Conservation (phyloP, 1,284 basidiomycete species). For the Papiliotrema fonsecae region DNA sequence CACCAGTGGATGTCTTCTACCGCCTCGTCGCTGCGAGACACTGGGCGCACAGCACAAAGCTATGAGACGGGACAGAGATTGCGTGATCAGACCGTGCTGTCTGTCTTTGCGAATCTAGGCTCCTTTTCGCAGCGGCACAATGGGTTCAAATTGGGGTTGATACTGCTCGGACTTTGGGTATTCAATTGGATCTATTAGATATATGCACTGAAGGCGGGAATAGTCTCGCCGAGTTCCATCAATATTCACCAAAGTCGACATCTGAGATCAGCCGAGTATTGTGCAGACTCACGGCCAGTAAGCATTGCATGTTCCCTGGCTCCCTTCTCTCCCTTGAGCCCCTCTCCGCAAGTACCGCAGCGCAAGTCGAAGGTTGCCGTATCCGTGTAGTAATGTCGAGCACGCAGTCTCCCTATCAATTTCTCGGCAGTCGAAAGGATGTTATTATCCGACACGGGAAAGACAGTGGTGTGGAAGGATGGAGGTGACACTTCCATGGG, state of each 20-base stretch:
- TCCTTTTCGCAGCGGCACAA: slow-evolving; percentile 36
- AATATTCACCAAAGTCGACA: slow-evolving; percentile 79
- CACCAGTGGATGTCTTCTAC: slow-evolving; percentile 29
- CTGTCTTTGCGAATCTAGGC: slow-evolving; percentile 23
- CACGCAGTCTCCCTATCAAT: slow-evolving; percentile 66
- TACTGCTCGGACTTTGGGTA: slow-evolving; percentile 43
- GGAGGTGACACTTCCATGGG: slow-evolving; percentile 66
- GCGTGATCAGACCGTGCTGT: slow-evolving; percentile 30
- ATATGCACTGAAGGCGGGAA: background rate
- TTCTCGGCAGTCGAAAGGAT: slow-evolving; percentile 63
- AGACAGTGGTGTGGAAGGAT: slow-evolving; percentile 84
- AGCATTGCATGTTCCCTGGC: slow-evolving; percentile 77
- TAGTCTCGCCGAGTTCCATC: too few species aligned
- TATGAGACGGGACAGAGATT: slow-evolving; percentile 21
- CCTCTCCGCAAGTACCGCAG: slow-evolving; percentile 52
- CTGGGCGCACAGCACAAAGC: slow-evolving; percentile 16
- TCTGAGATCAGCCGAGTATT: slow-evolving; percentile 18
- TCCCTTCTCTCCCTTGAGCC: slow-evolving; percentile 86
- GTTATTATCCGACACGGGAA: slow-evolving; percentile 59
- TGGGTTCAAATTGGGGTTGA: slow-evolving; percentile 40
- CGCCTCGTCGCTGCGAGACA: slow-evolving; percentile 13
- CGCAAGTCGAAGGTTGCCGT: slow-evolving; percentile 82
- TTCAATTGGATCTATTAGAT: slow-evolving; percentile 45
- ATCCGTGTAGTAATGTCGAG: slow-evolving; percentile 79
- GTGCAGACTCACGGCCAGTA: slow-evolving; percentile 64